Evolutionary conservation across 1,284 basidiomycete species (phyloP).

Genomic region (Entoloma clypeatum): DNA sequence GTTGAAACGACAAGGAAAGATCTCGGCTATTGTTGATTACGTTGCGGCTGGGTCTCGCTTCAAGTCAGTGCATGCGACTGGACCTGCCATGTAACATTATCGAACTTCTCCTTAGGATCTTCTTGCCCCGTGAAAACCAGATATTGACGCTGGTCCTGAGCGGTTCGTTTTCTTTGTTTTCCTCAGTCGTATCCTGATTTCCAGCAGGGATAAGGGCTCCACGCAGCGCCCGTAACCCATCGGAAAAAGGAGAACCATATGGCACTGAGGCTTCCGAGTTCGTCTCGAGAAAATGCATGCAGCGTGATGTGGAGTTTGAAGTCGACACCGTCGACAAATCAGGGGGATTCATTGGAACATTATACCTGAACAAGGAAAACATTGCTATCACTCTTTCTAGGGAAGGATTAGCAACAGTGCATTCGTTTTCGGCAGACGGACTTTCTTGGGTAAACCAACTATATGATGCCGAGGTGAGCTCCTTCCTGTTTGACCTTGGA

Average conservation of each 20-base stretch:
- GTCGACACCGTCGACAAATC: conserved; percentile 90
- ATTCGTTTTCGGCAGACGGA: conserved; percentile 82
- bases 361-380: conserved; percentile 89
- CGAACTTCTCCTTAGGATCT: conserved; percentile 48
- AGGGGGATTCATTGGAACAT: conserved; percentile 91
- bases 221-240: conserved; percentile 73
- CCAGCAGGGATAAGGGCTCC: conserved; percentile 83
- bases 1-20: conserved; percentile 86
- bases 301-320: conserved; percentile 93
- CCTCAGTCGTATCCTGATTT: conserved; percentile 8
- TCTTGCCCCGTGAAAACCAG: conserved; percentile 89
- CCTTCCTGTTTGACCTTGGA: conserved; percentile 6
- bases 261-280: conserved; percentile 84
- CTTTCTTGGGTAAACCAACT: conserved; percentile 78
- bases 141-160: conserved; percentile 85
- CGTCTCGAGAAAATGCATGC: conserved; percentile 79
- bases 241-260: conserved; percentile 88
- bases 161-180: conserved; percentile 44
- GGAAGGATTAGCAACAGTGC: conserved; percentile 84
- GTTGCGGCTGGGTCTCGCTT: conserved; percentile 92
- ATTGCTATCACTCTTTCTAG: conserved; percentile 79
- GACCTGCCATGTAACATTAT: conserved; percentile 1
- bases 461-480: conserved; percentile 75
- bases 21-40: conserved; percentile 88
- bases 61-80: conserved; percentile 61